A percentile compares a stretch with the other conserved stretches of the same genome.
These are phyloP conservation scores for Backusella westeae DNA, from an alignment of 192 early-diverging fungal species.

Conservation along the genomic window DNA sequence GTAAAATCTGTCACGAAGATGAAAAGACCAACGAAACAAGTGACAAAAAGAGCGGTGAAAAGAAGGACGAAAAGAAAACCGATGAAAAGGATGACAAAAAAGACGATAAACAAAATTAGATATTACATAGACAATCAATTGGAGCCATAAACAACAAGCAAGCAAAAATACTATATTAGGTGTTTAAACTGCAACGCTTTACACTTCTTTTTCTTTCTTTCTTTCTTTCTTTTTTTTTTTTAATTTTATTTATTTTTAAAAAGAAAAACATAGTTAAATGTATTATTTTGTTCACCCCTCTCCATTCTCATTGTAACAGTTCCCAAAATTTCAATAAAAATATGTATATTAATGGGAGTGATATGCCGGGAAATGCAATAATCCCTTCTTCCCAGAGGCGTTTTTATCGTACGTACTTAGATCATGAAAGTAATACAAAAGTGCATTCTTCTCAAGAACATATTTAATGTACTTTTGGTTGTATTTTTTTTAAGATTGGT, in stretches of 20 bases:
- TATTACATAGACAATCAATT: background rate
- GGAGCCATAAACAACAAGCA: background rate
- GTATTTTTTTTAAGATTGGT: background rate
- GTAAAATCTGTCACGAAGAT: slow-evolving; percentile 48
- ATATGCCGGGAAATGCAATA: background rate
- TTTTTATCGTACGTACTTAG: background rate
- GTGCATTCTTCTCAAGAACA: background rate
- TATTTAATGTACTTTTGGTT: background rate
- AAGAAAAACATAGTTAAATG: background rate
- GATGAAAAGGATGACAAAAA: background rate
- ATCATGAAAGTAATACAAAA: background rate
- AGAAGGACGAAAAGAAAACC: slow-evolving; percentile 10
- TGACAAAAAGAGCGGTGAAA: slow-evolving; percentile 12
- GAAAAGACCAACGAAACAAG: slow-evolving; percentile 29
- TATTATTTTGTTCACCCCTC: background rate
- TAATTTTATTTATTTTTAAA: background rate
- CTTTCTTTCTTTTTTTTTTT: background rate
- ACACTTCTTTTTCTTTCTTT: background rate
- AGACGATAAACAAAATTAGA: background rate
- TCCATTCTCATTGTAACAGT: background rate
- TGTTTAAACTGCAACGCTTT: background rate
- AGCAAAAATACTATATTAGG: background rate
- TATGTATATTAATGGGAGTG: background rate
- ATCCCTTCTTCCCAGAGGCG: background rate
- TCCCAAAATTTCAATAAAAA: background rate